Percentiles rank a stretch among this genome's conserved stretches.
phyloP scores from a whole-genome alignment of 2,329 filamentous ascomycete species.

The Capronia americana region DNA sequence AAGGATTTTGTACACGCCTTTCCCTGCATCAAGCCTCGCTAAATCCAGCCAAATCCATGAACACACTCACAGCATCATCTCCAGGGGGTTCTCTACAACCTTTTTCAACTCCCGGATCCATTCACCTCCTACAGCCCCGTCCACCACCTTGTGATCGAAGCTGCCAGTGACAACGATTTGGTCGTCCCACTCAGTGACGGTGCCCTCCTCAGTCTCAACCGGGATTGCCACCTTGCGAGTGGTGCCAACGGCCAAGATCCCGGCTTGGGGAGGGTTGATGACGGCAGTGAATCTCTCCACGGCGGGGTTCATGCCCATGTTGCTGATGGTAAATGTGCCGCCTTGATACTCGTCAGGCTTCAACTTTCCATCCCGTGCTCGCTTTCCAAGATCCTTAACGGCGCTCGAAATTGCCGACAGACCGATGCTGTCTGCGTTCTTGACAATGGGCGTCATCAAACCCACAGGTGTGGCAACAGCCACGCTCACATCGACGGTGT shows the following conservation, averaged over 20 bases:
- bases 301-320: conserved; percentile 99
- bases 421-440: conserved; percentile 82
- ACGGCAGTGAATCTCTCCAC: conserved; percentile 97
- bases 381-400: conserved; percentile 97
- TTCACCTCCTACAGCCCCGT: conserved; percentile 93
- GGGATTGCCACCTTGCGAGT: conserved; percentile 94
- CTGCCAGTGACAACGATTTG: conserved; percentile 93
- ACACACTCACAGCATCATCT: conserved; percentile 78
- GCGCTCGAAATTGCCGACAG: conserved; percentile 84
- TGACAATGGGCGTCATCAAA: conserved; percentile 97
- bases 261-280: conserved; percentile 97
- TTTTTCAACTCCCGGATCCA: conserved; percentile 98
- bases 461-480: conserved; percentile 91
- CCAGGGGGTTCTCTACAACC: conserved; percentile 94
- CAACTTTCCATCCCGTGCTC: conserved; percentile 94
- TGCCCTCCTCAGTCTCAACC: conserved; percentile 82
- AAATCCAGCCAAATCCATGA: conserved; percentile 34
- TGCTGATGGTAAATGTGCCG: conserved; percentile 98
- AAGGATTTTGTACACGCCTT: conserved; percentile 38
- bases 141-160: conserved; percentile 99
- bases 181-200: conserved; percentile 87
- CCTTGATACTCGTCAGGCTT: conserved; percentile 99
- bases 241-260: conserved; percentile 92
- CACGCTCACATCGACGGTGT: conserved; percentile 91
- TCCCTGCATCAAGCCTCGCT: conserved; percentile 36